Evolutionary conservation across 805 yeast genomes (phyloP).

Genomic region (Maudiozyma saulgeensis): DNA sequence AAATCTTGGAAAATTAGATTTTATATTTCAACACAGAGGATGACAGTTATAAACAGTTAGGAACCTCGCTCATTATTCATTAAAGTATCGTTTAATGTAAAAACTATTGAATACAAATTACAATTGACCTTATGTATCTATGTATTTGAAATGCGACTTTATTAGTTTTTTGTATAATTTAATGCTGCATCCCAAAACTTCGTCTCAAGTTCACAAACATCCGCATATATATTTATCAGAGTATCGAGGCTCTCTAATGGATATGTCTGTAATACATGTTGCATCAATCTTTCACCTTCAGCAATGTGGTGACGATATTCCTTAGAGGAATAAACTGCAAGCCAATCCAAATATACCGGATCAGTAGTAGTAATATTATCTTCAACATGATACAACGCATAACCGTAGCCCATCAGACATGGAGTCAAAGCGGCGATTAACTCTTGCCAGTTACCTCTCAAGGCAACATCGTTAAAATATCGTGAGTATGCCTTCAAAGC

Average conservation of each 20-base stretch:
- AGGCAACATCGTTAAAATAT: constrained; percentile 46
- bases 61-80: too few relatives aligned
- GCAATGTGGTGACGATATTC: constrained; percentile 47
- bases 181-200: constrained; percentile 56
- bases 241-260: constrained; percentile 39
- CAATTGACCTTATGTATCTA: too few relatives aligned
- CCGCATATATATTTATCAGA: constrained; percentile 47
- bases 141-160: too few relatives aligned
- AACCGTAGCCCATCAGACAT: constrained; percentile 62
- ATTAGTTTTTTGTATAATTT: constrained; percentile 3
- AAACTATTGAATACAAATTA: too few relatives aligned
- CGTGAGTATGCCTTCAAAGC: constrained; percentile 56
- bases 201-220: constrained; percentile 52
- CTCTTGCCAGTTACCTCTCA: constrained; percentile 49
- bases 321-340: constrained; percentile 49
- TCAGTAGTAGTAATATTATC: constrained; percentile 25
- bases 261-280: constrained; percentile 34
- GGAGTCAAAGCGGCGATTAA: constrained; percentile 64
- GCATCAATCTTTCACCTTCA: constrained; percentile 42
- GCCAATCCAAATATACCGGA: constrained; percentile 40
- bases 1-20: too few relatives aligned
- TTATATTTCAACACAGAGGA: too few relatives aligned
- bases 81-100: too few relatives aligned
- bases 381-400: constrained; percentile 38
- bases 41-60: too few relatives aligned